phyloP scores from a whole-genome alignment of 1,284 basidiomycete genomes.

The Leccinum angustisporum region DNA sequence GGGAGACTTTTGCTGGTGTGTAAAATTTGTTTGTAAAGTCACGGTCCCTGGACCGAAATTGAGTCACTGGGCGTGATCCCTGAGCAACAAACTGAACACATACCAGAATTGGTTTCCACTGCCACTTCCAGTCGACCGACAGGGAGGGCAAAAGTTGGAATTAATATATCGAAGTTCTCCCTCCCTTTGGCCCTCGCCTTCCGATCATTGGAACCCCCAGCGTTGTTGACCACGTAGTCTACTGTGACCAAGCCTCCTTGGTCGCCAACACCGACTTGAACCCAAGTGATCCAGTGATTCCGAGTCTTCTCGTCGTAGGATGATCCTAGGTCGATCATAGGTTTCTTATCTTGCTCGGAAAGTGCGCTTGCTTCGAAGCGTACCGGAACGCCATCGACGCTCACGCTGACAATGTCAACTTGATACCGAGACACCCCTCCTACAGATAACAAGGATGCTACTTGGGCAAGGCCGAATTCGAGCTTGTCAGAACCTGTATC shows the following conservation, averaged over 20 bases:
- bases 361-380: slow-evolving; percentile 51
- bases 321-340: slow-evolving; percentile 38
- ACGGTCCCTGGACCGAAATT: slow-evolving; percentile 17
- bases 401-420: slow-evolving; percentile 58
- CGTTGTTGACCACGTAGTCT: slow-evolving; percentile 56
- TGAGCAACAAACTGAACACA: neutral
- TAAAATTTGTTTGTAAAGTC: slow-evolving; percentile 27
- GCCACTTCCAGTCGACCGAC: slow-evolving; percentile 64
- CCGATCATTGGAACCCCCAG: slow-evolving; percentile 13
- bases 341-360: slow-evolving; percentile 37
- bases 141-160: slow-evolving; percentile 68
- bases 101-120: slow-evolving; percentile 54
- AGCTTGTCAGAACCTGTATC: slow-evolving; percentile 63
- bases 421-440: slow-evolving; percentile 35
- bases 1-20: slow-evolving; percentile 25
- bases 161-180: slow-evolving; percentile 46
- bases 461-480: slow-evolving; percentile 71
- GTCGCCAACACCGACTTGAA: slow-evolving; percentile 56
- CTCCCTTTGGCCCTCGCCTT: slow-evolving; percentile 37
- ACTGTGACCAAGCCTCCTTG: slow-evolving; percentile 53
- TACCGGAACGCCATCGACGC: slow-evolving; percentile 63
- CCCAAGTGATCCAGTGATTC: slow-evolving; percentile 64
- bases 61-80: slow-evolving; percentile 1
- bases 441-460: slow-evolving; percentile 18
- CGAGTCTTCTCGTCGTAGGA: slow-evolving; percentile 48